Evolutionary conservation across 2,329 filamentous ascomycete genomes (phyloP), one percentile per base, ranked within the genome.

Genomic region (Sporothrix euskadiensis): DNA sequence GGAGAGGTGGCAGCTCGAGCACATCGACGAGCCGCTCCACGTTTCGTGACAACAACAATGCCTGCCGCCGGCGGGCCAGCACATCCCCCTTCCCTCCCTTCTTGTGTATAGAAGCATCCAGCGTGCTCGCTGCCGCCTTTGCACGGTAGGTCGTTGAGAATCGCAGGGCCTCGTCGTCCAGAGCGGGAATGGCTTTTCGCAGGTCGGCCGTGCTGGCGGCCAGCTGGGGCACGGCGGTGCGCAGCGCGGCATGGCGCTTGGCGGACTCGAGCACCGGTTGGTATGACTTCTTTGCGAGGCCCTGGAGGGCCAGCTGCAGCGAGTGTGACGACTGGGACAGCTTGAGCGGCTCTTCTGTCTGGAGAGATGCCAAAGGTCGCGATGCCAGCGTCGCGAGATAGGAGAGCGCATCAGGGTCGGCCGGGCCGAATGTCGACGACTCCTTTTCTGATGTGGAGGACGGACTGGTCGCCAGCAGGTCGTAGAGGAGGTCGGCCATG

Each of bases 21-120:
- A 98, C 91, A 80, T 98, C 94, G 41, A 94, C 92, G 3, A 98
- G 86, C 72, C 95, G 90, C 80, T 98, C 95, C 39, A 95, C 91
- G 80, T 98, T 98, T 66, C 93, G 88, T 22, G 93, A 89, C 19
- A 98, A 85, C 30, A 97, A 86, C 79, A 98, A 88, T 0, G 93
- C 92, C 79, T 92, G 91, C 78, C 92, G 93, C 76, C 96, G 89
- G 35, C 91, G 85, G 69, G 90, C 90, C 39, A 98, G 85, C 0
- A 93, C 61, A 22, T 73, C 70, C 9, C 26, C 52, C 26, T 68
- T 63, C 4, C 39, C 35, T 1, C 54, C 35, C 47, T 63, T 30
- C 1, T 22, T n/a, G 26, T 26, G 26, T 2, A 4, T 1, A 1
- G 59, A 4, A 14, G n/a, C 26, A 0, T 69, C 90, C 87, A 14